phyloP scores from a whole-genome alignment of 257 asterid species.

The Cinchona pubescens region DNA sequence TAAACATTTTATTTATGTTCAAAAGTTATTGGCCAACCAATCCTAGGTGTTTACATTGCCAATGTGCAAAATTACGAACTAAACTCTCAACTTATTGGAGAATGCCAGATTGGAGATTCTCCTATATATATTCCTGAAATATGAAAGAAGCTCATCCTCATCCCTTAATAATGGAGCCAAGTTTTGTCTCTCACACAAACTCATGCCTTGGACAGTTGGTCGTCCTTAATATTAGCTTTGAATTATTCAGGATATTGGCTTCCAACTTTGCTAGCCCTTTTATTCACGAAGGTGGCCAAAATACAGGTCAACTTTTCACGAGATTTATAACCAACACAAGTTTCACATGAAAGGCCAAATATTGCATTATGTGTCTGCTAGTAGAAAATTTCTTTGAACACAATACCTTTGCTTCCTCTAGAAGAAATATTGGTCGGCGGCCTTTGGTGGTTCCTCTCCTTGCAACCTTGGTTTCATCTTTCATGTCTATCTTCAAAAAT shows the following conservation, averaged over 20 bases:
- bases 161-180: not conserved
- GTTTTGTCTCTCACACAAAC: not conserved
- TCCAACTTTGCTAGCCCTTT: not conserved
- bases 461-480: not conserved
- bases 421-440: not conserved
- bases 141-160: too few species aligned
- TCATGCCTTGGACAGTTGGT: not conserved
- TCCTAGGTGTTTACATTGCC: too few species aligned
- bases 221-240: too few species aligned
- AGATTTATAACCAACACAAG: slow-evolving; percentile 13
- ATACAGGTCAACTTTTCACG: slow-evolving; percentile 13
- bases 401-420: not conserved
- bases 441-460: not conserved
- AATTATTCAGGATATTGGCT: not conserved
- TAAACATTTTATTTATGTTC: too few species aligned
- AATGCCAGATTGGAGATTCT: too few species aligned
- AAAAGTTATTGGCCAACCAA: too few species aligned
- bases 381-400: not conserved
- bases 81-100: too few species aligned
- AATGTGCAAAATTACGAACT: too few species aligned
- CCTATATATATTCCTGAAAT: too few species aligned
- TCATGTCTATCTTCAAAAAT: not conserved
- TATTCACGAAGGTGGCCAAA: slow-evolving; percentile 9
- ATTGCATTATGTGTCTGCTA: not conserved
- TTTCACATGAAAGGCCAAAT: slow-evolving; percentile 18